These are phyloP conservation scores for Rhodotorula sp. DNA, from an alignment of 1,284 basidiomycete genomes.

Conservation along the genomic window DNA sequence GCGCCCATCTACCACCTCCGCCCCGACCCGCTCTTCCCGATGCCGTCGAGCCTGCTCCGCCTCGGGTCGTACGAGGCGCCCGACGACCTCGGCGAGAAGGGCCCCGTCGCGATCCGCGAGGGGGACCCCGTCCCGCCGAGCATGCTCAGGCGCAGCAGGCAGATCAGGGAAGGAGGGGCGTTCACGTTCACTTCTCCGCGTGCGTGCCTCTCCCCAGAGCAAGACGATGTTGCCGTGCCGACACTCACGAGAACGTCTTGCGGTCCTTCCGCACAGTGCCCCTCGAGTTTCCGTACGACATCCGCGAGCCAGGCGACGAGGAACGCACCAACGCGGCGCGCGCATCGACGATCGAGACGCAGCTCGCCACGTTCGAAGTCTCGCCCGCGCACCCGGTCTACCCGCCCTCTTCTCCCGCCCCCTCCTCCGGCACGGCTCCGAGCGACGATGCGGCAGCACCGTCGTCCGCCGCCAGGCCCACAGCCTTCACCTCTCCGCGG, in stretches of 20 bases:
- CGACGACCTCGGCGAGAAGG: constrained; percentile 15
- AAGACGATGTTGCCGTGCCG: not conserved
- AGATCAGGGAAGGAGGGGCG: constrained; percentile 57
- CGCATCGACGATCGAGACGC: constrained; percentile 54
- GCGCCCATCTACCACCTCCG: constrained; percentile 40
- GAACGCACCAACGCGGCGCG: constrained; percentile 14
- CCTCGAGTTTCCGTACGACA: constrained; percentile 78
- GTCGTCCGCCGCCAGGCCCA: not conserved
- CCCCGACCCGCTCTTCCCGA: constrained; percentile 39
- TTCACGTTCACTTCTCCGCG: constrained; percentile 79
- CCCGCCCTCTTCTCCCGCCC: constrained; percentile 46
- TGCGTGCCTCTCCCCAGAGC: not conserved
- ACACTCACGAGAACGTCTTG: no score
- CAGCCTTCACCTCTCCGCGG: constrained; percentile 36
- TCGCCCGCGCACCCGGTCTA: constrained; percentile 20
- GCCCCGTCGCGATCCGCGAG: constrained; percentile 30
- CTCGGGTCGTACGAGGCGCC: constrained; percentile 33
- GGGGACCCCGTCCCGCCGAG: constrained; percentile 40
- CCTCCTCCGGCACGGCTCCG: no score
- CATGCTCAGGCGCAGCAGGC: constrained; percentile 40
- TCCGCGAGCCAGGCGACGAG: constrained; percentile 52
- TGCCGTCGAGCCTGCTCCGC: constrained; percentile 17
- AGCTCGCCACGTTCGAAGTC: constrained; percentile 58
- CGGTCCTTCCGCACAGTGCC: constrained; percentile 56
- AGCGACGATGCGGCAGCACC: no score